phyloP scores from a whole-genome alignment of 1,284 basidiomycete genomes.

The Irpex lacteus region DNA sequence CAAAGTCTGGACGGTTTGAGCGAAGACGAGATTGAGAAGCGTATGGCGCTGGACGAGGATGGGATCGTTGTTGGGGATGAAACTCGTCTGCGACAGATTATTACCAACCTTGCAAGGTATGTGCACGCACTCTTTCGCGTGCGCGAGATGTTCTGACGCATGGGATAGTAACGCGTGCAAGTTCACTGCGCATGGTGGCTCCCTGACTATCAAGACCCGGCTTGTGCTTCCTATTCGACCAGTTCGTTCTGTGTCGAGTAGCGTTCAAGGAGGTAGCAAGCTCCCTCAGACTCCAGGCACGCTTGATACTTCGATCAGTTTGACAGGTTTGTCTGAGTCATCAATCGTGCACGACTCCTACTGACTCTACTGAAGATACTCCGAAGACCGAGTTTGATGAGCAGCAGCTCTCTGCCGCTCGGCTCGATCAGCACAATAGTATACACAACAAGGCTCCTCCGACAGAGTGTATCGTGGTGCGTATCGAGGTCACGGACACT shows the following conservation, averaged over 20 bases:
- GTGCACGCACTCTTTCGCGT: constrained; percentile 11
- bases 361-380: not conserved
- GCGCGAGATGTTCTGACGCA: too few species aligned
- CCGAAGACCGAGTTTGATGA: not conserved
- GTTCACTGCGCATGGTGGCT: constrained; percentile 77
- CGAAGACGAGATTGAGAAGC: constrained; percentile 36
- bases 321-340: not conserved
- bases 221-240: constrained; percentile 44
- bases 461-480: constrained; percentile 65
- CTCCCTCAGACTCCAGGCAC: not conserved
- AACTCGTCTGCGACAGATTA: constrained; percentile 76
- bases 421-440: constrained; percentile 50
- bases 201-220: constrained; percentile 56
- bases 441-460: constrained; percentile 31
- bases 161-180: constrained; percentile 67
- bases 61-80: constrained; percentile 78
- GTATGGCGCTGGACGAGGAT: constrained; percentile 47
- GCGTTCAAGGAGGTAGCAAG: not conserved
- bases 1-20: constrained; percentile 49
- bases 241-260: not conserved
- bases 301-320: not conserved
- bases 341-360: not conserved
- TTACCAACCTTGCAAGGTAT: constrained; percentile 75
- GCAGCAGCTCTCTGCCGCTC: constrained; percentile 37
- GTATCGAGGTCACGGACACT: constrained; percentile 82